Percentiles rank a stretch among this genome's conserved stretches.
These are phyloP conservation scores for Lactifluus hygrophoroides DNA, from an alignment of 768 basidiomycete species.

Conservation along the genomic window DNA sequence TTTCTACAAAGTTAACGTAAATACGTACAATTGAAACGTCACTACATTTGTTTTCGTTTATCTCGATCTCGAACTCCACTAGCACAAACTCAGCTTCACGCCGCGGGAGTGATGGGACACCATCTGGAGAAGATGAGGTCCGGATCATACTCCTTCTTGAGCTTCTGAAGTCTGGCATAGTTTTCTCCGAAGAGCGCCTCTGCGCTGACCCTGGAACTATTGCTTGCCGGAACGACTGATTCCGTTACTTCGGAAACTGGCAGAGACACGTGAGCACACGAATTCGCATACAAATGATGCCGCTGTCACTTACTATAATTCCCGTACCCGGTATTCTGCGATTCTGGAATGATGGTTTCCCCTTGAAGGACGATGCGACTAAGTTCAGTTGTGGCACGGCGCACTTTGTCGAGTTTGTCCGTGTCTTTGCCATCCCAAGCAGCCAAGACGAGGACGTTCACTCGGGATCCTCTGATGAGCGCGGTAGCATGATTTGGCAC, in stretches of 20 bases:
- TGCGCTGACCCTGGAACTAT: constrained; percentile 23
- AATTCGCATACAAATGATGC: neutral
- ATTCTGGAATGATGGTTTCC: constrained; percentile 7
- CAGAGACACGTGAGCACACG: neutral
- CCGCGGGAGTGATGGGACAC: constrained; percentile 34
- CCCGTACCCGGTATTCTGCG: constrained; percentile 10
- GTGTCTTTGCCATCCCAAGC: neutral
- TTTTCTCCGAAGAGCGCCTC: constrained; percentile 32
- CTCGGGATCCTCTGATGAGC: constrained; percentile 1
- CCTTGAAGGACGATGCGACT: neutral
- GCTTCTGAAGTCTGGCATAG: constrained; percentile 32
- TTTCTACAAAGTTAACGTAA: neutral
- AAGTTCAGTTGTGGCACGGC: constrained; percentile 1
- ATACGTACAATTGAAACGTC: neutral
- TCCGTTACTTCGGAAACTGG: neutral
- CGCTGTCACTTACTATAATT: constrained; percentile 14
- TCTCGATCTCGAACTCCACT: too few species aligned
- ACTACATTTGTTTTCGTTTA: neutral
- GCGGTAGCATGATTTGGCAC: constrained; percentile 19
- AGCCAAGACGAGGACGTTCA: neutral
- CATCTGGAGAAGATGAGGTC: constrained; percentile 38
- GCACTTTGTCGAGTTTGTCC: constrained; percentile 5
- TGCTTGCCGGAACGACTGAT: neutral
- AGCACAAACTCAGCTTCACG: neutral
- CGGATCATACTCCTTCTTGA: constrained; percentile 39